phyloP scores from a whole-genome alignment of 1,284 basidiomycete genomes.

The Ganoderma meredithae region DNA sequence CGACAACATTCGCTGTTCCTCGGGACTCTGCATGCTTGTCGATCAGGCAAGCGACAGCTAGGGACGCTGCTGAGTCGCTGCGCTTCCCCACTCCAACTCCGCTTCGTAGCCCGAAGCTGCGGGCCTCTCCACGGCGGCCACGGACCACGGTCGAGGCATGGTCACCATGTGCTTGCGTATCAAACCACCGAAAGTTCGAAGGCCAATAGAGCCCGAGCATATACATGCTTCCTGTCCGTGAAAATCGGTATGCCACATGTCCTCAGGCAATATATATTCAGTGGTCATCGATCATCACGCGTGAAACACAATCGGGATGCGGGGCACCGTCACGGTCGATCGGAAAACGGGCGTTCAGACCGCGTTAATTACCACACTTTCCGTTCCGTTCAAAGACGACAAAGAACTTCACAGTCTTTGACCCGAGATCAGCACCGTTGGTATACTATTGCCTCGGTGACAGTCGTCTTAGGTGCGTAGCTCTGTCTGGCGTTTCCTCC shows the following conservation, averaged over 20 bases:
- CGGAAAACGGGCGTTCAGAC: not conserved
- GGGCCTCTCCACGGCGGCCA: not conserved
- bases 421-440: not conserved
- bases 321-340: not conserved
- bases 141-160: not conserved
- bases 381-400: not conserved
- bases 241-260: constrained; percentile 31
- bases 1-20: not conserved
- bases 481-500: not conserved
- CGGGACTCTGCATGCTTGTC: not conserved
- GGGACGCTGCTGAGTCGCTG: not conserved
- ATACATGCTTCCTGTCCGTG: constrained; percentile 25
- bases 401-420: not conserved
- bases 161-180: not conserved
- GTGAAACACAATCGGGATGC: not conserved
- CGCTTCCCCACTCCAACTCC: not conserved
- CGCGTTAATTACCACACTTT: not conserved
- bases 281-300: not conserved
- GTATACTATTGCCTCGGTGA: not conserved
- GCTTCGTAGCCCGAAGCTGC: not conserved
- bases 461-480: not conserved
- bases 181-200: constrained; percentile 2
- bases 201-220: not conserved
- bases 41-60: not conserved
- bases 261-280: not conserved